Evolutionary conservation across 2,329 filamentous ascomycete genomes (phyloP), one percentile per base, ranked within the genome.

Genomic region (Metarhizium robertsii): DNA sequence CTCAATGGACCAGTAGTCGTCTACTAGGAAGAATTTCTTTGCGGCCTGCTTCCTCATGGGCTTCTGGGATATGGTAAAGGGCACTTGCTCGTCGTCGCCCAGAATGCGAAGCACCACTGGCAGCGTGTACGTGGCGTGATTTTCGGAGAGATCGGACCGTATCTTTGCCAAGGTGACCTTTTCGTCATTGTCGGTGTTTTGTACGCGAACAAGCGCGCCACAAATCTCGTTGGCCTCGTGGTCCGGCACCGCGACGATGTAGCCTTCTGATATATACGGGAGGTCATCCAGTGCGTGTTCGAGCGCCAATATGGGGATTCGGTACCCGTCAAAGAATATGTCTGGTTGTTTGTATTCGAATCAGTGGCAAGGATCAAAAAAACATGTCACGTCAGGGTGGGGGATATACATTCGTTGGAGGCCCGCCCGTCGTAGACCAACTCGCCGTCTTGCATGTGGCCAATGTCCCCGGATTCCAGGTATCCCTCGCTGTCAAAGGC

Each of bases 391-490:
- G 32, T 13, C 10, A 59, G n/a, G 51, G n/a, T n/a, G n/a, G 45
- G 18, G 52, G 38, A n/a, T 59, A 43, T 52, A 62, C 63, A 60
- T 38, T 64, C 63, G 2, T 57, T 43, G 30, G 38, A 58, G 7
- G 56, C 57, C 20, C 61, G 58, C 13, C 63, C 62, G 10, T 57
- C 57, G 36, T 61, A 64, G 6, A 60, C 48, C 30, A 56, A 61
- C 20, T 63, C 59, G 45, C 61, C 61, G n/a, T 59, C 56, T 11
- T 43, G 90, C 16, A 96, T 77, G 56, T 83, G 80, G 66, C 83
- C 88, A 60, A 95, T 89, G 66, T 96, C 92, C 52, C 92, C 92
- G 0, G 90, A 95, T 66, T 86, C 86, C 79, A 96, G 95, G 90
- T 90, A 96, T 58, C 91, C 92, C 59, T 95, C 88, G 30, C 84